Percentiles rank a stretch among this genome's conserved stretches.
phyloP scores from a whole-genome alignment of 2,329 filamentous ascomycete species.

The Cercospora sp. region DNA sequence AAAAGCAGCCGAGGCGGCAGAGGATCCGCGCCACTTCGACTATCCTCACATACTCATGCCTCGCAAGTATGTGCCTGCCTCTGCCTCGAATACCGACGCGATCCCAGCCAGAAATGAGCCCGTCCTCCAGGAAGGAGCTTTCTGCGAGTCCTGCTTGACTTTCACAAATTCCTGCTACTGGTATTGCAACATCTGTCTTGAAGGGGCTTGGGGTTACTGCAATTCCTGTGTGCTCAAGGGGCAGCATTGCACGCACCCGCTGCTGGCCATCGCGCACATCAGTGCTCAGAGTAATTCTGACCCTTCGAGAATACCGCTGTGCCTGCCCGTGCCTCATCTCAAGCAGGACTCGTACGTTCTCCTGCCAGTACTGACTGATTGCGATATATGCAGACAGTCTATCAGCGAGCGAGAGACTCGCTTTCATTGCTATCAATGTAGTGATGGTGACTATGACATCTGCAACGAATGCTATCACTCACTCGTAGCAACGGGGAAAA shows the following conservation, averaged over 20 bases:
- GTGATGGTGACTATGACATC: slow-evolving; percentile 82
- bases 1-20: slow-evolving; percentile 40
- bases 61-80: slow-evolving; percentile 45
- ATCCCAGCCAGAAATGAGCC: neutral
- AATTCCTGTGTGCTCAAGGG: slow-evolving; percentile 83
- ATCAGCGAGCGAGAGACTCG: slow-evolving; percentile 70
- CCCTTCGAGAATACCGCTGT: slow-evolving; percentile 26
- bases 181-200: slow-evolving; percentile 83
- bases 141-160: slow-evolving; percentile 74
- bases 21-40: slow-evolving; percentile 47
- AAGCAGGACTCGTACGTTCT: slow-evolving; percentile 47
- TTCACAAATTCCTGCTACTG: slow-evolving; percentile 84
- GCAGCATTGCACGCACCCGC: slow-evolving; percentile 74
- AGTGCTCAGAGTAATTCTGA: slow-evolving; percentile 28
- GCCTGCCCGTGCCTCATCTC: slow-evolving; percentile 37
- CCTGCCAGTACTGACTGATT: slow-evolving; percentile 64
- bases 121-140: slow-evolving; percentile 73
- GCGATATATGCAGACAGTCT: slow-evolving; percentile 72
- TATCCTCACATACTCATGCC: slow-evolving; percentile 56
- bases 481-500: slow-evolving; percentile 62
- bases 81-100: slow-evolving; percentile 13
- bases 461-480: slow-evolving; percentile 76
- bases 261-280: slow-evolving; percentile 72
- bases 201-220: slow-evolving; percentile 94
- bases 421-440: slow-evolving; percentile 79